Conservation (phyloP, 106 monocot genomes). For the Dendrobium officinale region DNA sequence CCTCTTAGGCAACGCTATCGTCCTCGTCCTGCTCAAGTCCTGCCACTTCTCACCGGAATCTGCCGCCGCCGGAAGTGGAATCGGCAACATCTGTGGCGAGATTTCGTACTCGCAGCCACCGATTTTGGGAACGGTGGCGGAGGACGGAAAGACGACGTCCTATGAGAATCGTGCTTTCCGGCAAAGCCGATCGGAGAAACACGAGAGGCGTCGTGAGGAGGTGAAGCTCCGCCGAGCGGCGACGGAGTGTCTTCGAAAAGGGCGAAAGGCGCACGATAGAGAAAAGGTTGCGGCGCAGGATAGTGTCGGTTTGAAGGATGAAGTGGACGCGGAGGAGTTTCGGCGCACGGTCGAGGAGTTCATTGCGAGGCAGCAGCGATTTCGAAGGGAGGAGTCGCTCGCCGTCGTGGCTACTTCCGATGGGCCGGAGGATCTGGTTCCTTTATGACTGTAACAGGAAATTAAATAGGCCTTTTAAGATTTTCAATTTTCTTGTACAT, state of each 20-base stretch:
- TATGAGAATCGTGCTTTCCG: background rate
- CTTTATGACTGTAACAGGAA: background rate
- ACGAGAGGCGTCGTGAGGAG: background rate
- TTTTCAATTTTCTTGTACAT: background rate
- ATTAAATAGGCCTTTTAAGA: background rate
- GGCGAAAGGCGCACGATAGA: background rate
- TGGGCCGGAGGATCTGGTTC: background rate
- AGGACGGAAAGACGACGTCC: background rate
- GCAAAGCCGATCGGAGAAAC: conserved; percentile 5
- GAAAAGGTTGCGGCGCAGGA: background rate
- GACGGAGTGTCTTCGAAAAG: background rate
- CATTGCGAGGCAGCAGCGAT: conserved; percentile 8
- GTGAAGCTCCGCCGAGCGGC: background rate
- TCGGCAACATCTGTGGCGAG: background rate
- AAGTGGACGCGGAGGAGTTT: conserved; percentile 1
- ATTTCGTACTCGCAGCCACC: background rate
- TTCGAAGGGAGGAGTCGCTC: conserved; percentile 5
- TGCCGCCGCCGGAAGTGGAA: background rate
- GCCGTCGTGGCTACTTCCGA: background rate
- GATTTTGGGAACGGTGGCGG: background rate
- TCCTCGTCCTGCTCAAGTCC: conserved; percentile 14
- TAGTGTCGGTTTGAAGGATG: background rate
- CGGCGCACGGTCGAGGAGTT: conserved; percentile 8
- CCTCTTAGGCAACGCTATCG: conserved; percentile 20
- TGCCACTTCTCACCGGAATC: background rate